These are phyloP conservation scores for Tripterygium wilfordii DNA, from an alignment of 177 flowering plant species.

Conservation along the genomic window DNA sequence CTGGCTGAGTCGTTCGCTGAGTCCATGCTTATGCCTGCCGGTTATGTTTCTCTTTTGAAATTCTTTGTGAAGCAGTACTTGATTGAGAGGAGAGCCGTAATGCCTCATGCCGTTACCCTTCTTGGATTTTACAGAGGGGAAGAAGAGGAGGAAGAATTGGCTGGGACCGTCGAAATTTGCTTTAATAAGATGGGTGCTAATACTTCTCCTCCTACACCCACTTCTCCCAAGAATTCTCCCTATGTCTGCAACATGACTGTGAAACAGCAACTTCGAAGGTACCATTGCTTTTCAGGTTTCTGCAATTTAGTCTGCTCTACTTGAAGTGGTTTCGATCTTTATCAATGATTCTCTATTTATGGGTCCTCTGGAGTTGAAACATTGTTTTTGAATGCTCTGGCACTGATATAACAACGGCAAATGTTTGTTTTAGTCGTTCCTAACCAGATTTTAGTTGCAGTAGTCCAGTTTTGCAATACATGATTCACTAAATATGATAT, in stretches of 20 bases:
- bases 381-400: no score
- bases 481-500: no score
- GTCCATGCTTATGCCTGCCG: slow-evolving; percentile 55
- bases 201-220: slow-evolving; percentile 70
- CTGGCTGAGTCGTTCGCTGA: slow-evolving; percentile 42
- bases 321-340: no score
- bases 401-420: no score
- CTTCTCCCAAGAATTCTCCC: slow-evolving; percentile 68
- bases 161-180: no score
- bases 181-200: slow-evolving; percentile 76
- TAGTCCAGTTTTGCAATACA: no score
- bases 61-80: slow-evolving; percentile 78
- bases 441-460: no score
- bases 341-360: no score
- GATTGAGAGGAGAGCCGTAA: slow-evolving; percentile 54
- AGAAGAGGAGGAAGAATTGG: slow-evolving; percentile 36
- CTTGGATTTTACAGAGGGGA: slow-evolving; percentile 58
- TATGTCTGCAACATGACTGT: slow-evolving; percentile 93
- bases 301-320: neutral
- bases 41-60: slow-evolving; percentile 42
- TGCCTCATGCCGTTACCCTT: slow-evolving; percentile 78
- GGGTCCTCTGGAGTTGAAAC: no score
- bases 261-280: slow-evolving; percentile 67
- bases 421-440: no score
- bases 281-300: slow-evolving; percentile 1